Evolutionary conservation across 2,329 filamentous ascomycete species (phyloP), one percentile per base, ranked within the genome.

Genomic region (Nemania sp.): DNA sequence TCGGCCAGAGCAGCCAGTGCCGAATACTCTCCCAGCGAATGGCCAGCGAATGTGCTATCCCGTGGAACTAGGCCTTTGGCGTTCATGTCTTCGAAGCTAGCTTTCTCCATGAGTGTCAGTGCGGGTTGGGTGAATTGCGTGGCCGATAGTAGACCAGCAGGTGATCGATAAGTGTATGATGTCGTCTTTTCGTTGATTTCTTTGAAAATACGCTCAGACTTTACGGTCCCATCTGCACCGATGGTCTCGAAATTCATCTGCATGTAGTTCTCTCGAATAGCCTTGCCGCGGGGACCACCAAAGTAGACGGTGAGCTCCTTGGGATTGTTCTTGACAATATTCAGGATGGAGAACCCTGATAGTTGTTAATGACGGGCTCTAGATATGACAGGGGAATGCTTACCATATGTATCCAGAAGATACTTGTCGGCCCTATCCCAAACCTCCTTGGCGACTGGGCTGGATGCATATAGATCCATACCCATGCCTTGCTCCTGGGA

Each of bases 241-340:
- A 99, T 92, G n/a, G 94, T 96, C 81, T 99, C 95, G 78, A 98
- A 99, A 49, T 94, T 98, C 95, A 99, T 99, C 62, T 94, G 89
- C 90, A 98, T 98, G 83, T 99, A 99, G 79, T 99, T 99, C 74
- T 97, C 90, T 65, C 95, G 92, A 70, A 99, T 99, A 53, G 92
- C 92, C 81, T 98, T 99, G 74, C 95, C 95, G 60, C 92, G 90
- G 64, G 95, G 92, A 50, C 95, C 95, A 80, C 96, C 95, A 73
- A 99, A 99, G 82, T 99, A 91, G 67, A 99, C 91, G 5, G 96
- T 99, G 57, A 99, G 88, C 80, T 98, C 95, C 83, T 97, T 97
- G 66, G 95, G 95, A 79, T 99, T 99, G 83, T 98, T 99, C 84
- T 92, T 96, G 77, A 99, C 95, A 72, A 99, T 99, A 78, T 98